A percentile compares a stretch with the other conserved stretches of the same genome.
Evolutionary conservation across 2,329 filamentous ascomycete species (phyloP).

Genomic region (Alternaria triticina): DNA sequence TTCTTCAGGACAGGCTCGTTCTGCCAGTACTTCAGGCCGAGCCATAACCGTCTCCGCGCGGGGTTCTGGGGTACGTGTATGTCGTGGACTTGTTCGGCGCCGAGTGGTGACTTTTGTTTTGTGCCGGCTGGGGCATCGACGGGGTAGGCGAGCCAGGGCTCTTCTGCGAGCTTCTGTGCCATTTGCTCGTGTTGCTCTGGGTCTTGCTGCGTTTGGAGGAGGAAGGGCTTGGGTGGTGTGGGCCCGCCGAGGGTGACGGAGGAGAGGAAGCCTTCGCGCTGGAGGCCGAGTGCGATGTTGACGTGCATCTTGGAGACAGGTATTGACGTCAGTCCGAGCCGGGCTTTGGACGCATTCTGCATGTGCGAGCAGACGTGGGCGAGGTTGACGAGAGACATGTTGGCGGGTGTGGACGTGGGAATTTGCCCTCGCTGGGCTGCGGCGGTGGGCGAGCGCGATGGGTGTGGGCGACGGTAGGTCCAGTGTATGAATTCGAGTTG

Average conservation of each 20-base stretch:
- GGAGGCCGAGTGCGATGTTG: slow-evolving; percentile 74
- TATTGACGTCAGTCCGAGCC: slow-evolving; percentile 82
- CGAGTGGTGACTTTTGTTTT: slow-evolving; percentile 18
- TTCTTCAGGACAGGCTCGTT: slow-evolving; percentile 77
- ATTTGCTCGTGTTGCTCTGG: slow-evolving; percentile 38
- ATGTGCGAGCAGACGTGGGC: slow-evolving; percentile 87
- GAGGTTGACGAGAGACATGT: slow-evolving; percentile 77
- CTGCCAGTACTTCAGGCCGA: slow-evolving; percentile 89
- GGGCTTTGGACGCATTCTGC: slow-evolving; percentile 85
- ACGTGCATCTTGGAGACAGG: slow-evolving; percentile 83
- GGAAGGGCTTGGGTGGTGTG: slow-evolving; percentile 53
- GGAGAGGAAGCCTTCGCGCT: slow-evolving; percentile 81
- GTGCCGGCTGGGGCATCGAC: slow-evolving; percentile 2
- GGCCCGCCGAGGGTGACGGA: slow-evolving; percentile 77
- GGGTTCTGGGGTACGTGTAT: slow-evolving; percentile 63
- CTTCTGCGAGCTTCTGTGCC: slow-evolving; percentile 42
- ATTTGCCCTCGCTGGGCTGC: slow-evolving; percentile 39
- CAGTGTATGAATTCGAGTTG: background rate
- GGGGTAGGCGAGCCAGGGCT: slow-evolving; percentile 51
- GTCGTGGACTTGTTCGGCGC: slow-evolving; percentile 28
- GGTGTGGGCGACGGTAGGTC: too few species aligned
- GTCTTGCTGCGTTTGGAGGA: slow-evolving; percentile 38
- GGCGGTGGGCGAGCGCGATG: slow-evolving; percentile 17
- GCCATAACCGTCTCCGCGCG: slow-evolving; percentile 77
- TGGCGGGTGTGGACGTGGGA: slow-evolving; percentile 21